Base-by-base conservation (phyloP, 2,329 filamentous ascomycete species). In the Curvularia hawaiiensis region DNA sequence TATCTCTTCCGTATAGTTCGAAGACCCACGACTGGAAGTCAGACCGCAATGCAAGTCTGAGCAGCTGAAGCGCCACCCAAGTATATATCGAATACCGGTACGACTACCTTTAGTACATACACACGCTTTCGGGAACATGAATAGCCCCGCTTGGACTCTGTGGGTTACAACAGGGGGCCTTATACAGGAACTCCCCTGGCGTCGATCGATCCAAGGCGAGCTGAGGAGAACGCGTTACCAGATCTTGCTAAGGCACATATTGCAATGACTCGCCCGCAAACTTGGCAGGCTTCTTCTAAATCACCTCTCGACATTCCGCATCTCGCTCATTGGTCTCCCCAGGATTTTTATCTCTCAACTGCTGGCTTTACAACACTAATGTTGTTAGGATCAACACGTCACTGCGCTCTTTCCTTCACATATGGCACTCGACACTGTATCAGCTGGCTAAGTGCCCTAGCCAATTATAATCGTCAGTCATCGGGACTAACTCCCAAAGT, bases 251-350 rank as follows among this genome's bases (percentile, higher is more conserved):
- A 47, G 22, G 44, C 38, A 39, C 38, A 28, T 35, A 12, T 43
- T 43, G 44, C 44, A 18, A 49, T 40, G 28, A 11, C 28, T 31
- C 41, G 52, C 35, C 52, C 35, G 44, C 52, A 28, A 41, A 12
- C 31, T 50, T 39, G 43, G 52, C 50, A 53, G 16, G 47, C 40
- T 50, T 61, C 59, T 64, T 59, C 40, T 28, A 56, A 59, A 54
- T 52, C 52, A 28, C 28, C 44, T 12, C 26, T 51, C 10, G 43
- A 41, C 44, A 39, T 50, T 7, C 39, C 28, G 49, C 31, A 43
- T 6, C 33, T 26, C 40, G 28, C 10, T 54, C 24, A 51, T 43
- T 58, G 49, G 54, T 26, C 18, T 46, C 38, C 44, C 44, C 43
- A 11, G 50, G 49, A 45, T 44, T 47, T 56, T 18, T 7, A 10